Evolutionary conservation across 768 basidiomycete species (phyloP), one percentile per base, ranked within the genome.

Genomic region (Mrakia hoshinonis): DNA sequence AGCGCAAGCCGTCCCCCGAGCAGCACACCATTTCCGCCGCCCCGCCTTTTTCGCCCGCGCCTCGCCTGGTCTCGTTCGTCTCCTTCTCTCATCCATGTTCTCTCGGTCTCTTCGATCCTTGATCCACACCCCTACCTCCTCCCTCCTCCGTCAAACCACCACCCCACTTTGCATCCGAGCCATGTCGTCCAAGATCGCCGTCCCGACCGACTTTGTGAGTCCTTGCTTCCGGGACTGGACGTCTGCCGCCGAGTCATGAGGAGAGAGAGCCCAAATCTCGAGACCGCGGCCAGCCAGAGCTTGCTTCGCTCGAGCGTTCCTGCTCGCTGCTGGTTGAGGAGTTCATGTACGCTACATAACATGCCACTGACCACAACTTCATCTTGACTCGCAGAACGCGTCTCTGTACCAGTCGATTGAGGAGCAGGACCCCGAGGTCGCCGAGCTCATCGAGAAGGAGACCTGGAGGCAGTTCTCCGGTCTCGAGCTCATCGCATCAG

Each of bases 391-490:
- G n/a, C 73, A 98, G 95, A 99, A 98, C 88, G 89, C 89, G 81
- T 83, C 85, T 58, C 85, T 99, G 75, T 98, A 98, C 82, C 82
- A 86, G 62, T 86, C 93, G 74, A 85, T 99, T 65, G 84, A 89
- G 13, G 87, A 98, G 84, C 85, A 87, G 78, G 95, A 98, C 82
- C 94, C 95, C 72, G 91, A 90, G 79, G 87, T 99, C 78, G 86
- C 92, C 81, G 92, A 94, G 80, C 91, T 99, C 84, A 91, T 99
- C 82, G 93, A 98, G 84, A 76, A 80, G 70, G 92, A 98, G 84
- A 95, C 91, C 81, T 98, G 93, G 94, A 83, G 95, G 76, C 95
- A 97, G 84, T 95, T 88, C 81, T 91, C 91, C 60, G 95, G 95
- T 69, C 87, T 99, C 74, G 96, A 98, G 82, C 89, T 99, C 79